Evolutionary conservation across 345 rosid genomes (phyloP).

Genomic region (Camelina sativa): DNA sequence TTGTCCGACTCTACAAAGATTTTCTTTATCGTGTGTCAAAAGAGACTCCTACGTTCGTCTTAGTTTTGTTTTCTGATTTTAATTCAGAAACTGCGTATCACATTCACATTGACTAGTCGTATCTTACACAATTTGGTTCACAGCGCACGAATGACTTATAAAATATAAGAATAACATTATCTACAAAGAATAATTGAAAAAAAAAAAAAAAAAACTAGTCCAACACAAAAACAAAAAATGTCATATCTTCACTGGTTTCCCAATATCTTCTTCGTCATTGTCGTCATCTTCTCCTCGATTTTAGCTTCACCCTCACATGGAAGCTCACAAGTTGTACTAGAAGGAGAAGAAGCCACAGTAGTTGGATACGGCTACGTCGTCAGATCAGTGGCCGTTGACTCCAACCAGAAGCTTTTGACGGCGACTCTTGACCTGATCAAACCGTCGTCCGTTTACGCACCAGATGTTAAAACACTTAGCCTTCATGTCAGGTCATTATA

Average conservation of each 20-base stretch:
- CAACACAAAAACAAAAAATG: constrained; percentile 24
- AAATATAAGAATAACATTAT: neutral
- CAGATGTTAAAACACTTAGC: constrained; percentile 54
- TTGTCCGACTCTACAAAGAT: neutral
- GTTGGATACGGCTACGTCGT: constrained; percentile 62
- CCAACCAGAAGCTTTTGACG: constrained; percentile 40
- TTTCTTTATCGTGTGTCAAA: constrained; percentile 24
- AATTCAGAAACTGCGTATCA: neutral
- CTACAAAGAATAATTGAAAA: constrained; percentile 12
- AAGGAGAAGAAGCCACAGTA: constrained; percentile 14
- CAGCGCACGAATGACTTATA: neutral
- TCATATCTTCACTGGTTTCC: constrained; percentile 25
- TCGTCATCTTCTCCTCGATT: constrained; percentile 21
- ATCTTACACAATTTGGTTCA: neutral
- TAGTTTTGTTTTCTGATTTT: neutral
- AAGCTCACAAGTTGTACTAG: constrained; percentile 17
- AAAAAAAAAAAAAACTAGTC: neutral
- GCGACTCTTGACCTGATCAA: constrained; percentile 57
- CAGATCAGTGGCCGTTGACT: constrained; percentile 46
- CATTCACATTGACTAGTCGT: neutral
- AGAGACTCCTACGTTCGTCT: constrained; percentile 25
- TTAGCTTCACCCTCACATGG: constrained; percentile 33
- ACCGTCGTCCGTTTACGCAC: constrained; percentile 52
- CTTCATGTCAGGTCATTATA: constrained; percentile 52
- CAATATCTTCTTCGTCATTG: neutral